Base-by-base conservation (phyloP, 768 basidiomycete species). In the Russula ochroleuca region DNA sequence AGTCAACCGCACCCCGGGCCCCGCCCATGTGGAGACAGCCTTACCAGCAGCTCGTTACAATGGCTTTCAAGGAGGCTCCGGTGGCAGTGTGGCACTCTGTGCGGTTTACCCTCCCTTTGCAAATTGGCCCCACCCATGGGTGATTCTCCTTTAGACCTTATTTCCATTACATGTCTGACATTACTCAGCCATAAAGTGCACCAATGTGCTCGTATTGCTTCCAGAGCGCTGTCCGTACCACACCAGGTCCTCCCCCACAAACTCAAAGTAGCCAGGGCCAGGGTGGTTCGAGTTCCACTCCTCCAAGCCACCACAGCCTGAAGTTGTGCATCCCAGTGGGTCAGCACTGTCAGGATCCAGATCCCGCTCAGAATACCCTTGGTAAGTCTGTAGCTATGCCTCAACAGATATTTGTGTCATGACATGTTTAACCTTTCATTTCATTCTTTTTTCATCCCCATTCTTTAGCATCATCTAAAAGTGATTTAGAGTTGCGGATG, bases 401-500 rank as follows among this genome's bases (percentile, higher is more conserved):
- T n/a, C n/a, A n/a, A n/a, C n/a, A 10, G 8, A 31, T 59, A 47
- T 33, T 69, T 25, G 19, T 64, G 57, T 53, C 50, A 35, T 52
- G 64, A 66, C 62, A 51, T 70, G 57, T 71, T 72, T 59, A 74
- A 61, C 23, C 59, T 63, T 57, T 7, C n/a, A n/a, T n/a, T n/a
- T n/a, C n/a, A n/a, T n/a, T n/a, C n/a, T n/a, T n/a, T n/a, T n/a
- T n/a, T 15, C n/a, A 5, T 15, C 35, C 2, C 13, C 15, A 19
- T 10, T 33, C 55, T 66, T 50, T 73, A 87, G 81, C 74, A 68
- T 70, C 74, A 51, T 79, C 82, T 1, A 78, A 80, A 55, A 73
- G 73, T 31, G 75, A 75, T 21, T 71, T 89, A 25, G 79, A 86
- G 73, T 72, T 79, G 37, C 81, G 88, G 70, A 69, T 94, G 63